Evolutionary conservation across 179 eudicot species (phyloP), one percentile per base, ranked within the genome.

Genomic region (Vitellaria paradoxa): DNA sequence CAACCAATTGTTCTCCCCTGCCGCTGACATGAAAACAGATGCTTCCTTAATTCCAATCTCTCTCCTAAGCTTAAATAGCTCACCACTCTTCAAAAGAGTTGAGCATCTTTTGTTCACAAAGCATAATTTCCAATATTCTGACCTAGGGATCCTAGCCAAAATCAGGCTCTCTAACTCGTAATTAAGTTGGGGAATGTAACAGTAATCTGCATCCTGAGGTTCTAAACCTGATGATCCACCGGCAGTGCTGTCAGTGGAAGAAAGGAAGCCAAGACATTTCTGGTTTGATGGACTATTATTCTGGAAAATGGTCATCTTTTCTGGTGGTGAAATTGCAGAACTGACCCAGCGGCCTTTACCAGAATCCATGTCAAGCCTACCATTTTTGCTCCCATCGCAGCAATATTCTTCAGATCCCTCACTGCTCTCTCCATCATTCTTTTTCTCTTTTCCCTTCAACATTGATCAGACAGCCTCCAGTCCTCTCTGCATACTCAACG

Each of bases 121-220:
- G 65, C 82, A 85, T 46, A 92, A 13, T 45, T 87, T 90, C 78
- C 87, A 65, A 47, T 87, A 82, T n/a, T 90, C 91, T 50, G 88
- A 80, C 37, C 85, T 80, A 0, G 91, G 91, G 59, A 84, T 60
- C 65, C 94, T 74, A 6, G 94, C 92, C 10, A 85, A 56, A 46
- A 91, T 85, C 72, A 81, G 77, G 65, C 61, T 74, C 79, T 90
- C 97, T 71, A 88, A 30, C 68, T 85, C 88, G 53, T 78, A 78
- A 72, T 77, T 73, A 5, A 85, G 86, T 9, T 80, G 68, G 21
- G 87, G 78, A 12, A 65, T 60, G 68, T 45, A 23, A 50, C 73
- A 55, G 68, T 90, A 89, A 92, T 92, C 95, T 91, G 97, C 95
- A 91, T 92, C 97, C 92, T 91, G 90, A 88, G 88, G 75, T 85